A percentile compares a stretch with the other conserved stretches of the same genome.
Conservation (phyloP, 208 protist species). For the Leishmania tropica region DNA sequence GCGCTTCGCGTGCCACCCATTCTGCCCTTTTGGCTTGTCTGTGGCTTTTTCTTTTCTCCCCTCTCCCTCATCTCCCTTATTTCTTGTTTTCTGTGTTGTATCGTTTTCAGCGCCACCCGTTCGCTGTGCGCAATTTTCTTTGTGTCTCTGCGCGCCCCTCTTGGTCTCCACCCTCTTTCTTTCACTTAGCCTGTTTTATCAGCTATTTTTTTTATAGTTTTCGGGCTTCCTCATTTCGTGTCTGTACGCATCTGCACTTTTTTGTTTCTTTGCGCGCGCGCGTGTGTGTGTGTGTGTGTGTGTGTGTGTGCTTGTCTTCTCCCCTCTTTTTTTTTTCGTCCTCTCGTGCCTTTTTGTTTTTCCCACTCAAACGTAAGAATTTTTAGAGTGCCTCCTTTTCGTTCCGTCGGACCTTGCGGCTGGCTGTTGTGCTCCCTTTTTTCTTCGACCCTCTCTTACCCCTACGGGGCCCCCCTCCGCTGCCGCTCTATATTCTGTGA, state of each 20-base stretch:
- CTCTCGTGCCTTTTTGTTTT: not conserved
- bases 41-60: not conserved
- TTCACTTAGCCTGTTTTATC: not conserved
- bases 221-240: not conserved
- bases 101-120: not conserved
- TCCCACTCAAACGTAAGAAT: not conserved
- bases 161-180: not conserved
- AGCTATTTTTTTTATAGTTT: not conserved
- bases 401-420: not conserved
- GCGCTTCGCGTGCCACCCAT: not conserved
- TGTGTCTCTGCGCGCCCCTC: not conserved
- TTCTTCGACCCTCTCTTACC: not conserved
- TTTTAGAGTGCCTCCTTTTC: not conserved
- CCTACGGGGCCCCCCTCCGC: not conserved
- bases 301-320: not conserved
- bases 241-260: not conserved
- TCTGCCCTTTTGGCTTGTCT: not conserved
- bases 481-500: not conserved
- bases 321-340: constrained; percentile 1
- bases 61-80: not conserved
- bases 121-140: not conserved
- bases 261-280: not conserved
- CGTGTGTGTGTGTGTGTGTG: not conserved
- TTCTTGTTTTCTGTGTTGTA: not conserved
- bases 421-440: not conserved